Conservation (phyloP, 371 early-diverging fungal species). For the Mucor sp. region DNA sequence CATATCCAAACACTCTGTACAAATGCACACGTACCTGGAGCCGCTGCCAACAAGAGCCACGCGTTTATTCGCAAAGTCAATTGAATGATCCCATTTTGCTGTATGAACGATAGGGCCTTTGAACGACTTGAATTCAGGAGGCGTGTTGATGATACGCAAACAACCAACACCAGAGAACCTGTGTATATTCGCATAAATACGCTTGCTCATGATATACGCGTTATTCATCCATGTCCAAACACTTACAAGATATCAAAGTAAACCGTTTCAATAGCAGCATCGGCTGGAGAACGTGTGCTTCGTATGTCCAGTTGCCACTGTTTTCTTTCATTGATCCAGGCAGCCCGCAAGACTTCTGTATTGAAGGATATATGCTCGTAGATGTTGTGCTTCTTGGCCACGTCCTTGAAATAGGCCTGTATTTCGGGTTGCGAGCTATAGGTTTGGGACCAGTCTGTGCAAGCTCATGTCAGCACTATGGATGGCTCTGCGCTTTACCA, state of each 20-base stretch:
- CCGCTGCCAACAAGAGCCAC: slow-evolving; percentile 59
- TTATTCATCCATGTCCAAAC: no score
- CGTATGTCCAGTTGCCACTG: slow-evolving; percentile 48
- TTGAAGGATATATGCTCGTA: slow-evolving; percentile 48
- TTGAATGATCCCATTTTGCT: slow-evolving; percentile 47
- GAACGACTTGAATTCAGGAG: slow-evolving; percentile 50
- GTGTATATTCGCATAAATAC: no score
- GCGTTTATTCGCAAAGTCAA: slow-evolving; percentile 52
- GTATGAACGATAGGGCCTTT: slow-evolving; percentile 53
- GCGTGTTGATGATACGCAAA: slow-evolving; percentile 54
- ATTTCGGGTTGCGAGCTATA: slow-evolving; percentile 55
- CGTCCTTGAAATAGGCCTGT: slow-evolving; percentile 46
- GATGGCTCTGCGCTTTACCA: background rate
- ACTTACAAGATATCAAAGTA: slow-evolving; percentile 9
- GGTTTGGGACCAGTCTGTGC: slow-evolving; percentile 48
- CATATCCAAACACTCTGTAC: background rate
- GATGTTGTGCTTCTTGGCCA: slow-evolving; percentile 53
- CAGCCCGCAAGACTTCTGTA: slow-evolving; percentile 41
- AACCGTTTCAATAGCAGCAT: slow-evolving; percentile 2
- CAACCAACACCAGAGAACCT: slow-evolving; percentile 43
- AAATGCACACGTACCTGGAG: slow-evolving; percentile 38
- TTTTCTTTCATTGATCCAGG: slow-evolving; percentile 47
- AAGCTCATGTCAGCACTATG: background rate
- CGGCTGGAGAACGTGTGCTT: background rate
- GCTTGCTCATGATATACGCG: no score